Evolutionary conservation across 148 eudicot genomes (phyloP).

Genomic region (Chenopodium album): DNA sequence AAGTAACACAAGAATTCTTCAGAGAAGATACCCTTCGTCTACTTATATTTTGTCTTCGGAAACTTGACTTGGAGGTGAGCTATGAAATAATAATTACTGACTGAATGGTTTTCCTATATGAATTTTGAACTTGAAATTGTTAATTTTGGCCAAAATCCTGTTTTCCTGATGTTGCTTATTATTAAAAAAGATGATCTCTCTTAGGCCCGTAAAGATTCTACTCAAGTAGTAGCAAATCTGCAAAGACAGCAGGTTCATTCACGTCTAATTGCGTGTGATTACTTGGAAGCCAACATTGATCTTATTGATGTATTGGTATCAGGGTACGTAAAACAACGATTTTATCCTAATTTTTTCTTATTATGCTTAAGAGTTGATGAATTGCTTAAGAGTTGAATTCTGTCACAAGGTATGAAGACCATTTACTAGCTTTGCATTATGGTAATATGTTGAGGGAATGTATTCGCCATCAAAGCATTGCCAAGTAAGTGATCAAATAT

Average conservation of each 20-base stretch:
- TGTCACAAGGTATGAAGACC: constrained; percentile 36
- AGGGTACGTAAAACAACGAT: constrained; percentile 31
- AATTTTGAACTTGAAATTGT: no score
- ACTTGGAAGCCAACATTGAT: constrained; percentile 52
- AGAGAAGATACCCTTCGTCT: constrained; percentile 48
- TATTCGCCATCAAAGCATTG: constrained; percentile 52
- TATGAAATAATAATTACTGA: no score
- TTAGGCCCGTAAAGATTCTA: constrained; percentile 51
- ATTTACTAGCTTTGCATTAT: constrained; percentile 41
- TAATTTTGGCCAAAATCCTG: constrained; percentile 3
- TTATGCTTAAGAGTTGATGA: not conserved
- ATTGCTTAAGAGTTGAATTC: not conserved
- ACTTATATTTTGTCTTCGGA: constrained; percentile 43
- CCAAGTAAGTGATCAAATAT: constrained; percentile 32
- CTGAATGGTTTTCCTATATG: no score
- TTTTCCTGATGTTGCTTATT: constrained; percentile 31
- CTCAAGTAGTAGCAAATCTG: constrained; percentile 50
- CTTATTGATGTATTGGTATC: constrained; percentile 43
- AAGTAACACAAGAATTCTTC: constrained; percentile 54
- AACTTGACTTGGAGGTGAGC: constrained; percentile 49
- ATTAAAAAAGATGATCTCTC: constrained; percentile 33
- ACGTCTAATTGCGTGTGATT: constrained; percentile 49
- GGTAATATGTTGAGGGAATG: constrained; percentile 52
- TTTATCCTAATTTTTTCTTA: not conserved
- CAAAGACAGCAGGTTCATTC: constrained; percentile 53